Base-by-base conservation (phyloP, 192 early-diverging fungal species). In the Kappamyces sp. region DNA sequence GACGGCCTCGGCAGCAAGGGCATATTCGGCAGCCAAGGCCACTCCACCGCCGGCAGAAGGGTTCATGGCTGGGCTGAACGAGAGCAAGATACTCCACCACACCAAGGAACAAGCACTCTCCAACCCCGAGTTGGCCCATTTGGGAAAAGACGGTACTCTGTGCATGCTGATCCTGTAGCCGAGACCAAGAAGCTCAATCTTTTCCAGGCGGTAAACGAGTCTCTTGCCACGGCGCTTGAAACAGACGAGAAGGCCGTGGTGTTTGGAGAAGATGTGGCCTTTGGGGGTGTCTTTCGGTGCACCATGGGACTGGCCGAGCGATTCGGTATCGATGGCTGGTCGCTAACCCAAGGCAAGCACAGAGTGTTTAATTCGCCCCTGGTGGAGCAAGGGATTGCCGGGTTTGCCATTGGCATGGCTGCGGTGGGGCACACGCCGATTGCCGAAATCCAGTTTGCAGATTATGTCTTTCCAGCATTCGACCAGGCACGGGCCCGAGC, bases 371-470 rank as follows among this genome's bases (percentile, higher is more conserved):
- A 98, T 75, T 95, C 92, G 9, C 95, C 95, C 5, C 71, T 98
- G 62, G 87, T 90, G 5, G 95, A 98, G 69, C 95, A 98, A 64
- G 95, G 90, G 37, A 89, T 98, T 62, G 90, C 86, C 32, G 95
- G 93, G 37, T 98, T 98, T 69, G 93, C 77, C 6, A 91, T 98
- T 59, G 95, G 95, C 35, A 79, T 96, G 82, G 95, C 95, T 2
- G 74, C 93, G 13, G 86, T 90, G 63, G 95, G 95, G 15, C 88
- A 91, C 64, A 96, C 93, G 13, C 91, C 95, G 44, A 91, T 98
- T 66, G 95, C 95, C 33, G 95, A 98, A 70, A 96, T 98, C 34
- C 95, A 98, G 75, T 98, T 98, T 74, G 95, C 92, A 3, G 95
- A 98, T 74, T 98, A 98, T 63, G 91, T 98, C 9, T 95, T 90